Evolutionary conservation across 257 asterid genomes (phyloP), one percentile per base, ranked within the genome.

Genomic region (Orobanche coerulescens): DNA sequence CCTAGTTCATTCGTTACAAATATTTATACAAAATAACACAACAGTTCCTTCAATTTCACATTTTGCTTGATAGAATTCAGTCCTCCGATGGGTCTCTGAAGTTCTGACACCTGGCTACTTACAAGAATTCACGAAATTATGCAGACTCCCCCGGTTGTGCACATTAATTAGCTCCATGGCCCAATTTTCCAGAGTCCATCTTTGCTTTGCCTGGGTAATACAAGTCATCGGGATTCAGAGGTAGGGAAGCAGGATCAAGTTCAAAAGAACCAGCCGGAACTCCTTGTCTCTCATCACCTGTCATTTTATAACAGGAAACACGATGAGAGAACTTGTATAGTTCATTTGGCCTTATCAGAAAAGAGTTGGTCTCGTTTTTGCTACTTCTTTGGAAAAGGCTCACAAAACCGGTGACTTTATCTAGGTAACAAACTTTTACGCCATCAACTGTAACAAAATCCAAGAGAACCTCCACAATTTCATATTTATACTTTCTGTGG

Each of bases 161-260:
- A 66, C n/a, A n/a, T n/a, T 47, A 34, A 23, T 58, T 13, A 19
- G 60, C 70, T 58, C 62, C 71, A 36, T 49, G 28, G 22, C 61
- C 75, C 65, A 20, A 15, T 18, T 52, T 64, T 68, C 52, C 52
- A 4, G 20, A 42, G 37, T 49, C 64, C 61, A 14, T 61, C 71
- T 50, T 71, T 15, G 25, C 57, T 57, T 68, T 75, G 11, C 61
- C 66, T 42, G 86, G 86, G 63, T 66, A 78, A 71, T 50, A 75
- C 76, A 81, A 60, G 55, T 75, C 80, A 52, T 79, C 78, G 0
- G 76, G 81, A 72, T 77, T 69, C 48, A 39, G 16, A 64, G 96
- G 94, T 40, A 88, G 62, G 25, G 91, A 39, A 55, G 87, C 90
- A 67, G 94, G 90, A 77, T 92, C 98, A 1, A 92, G 96, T 72